These are phyloP conservation scores for Fraxinus velutina DNA, from an alignment of 305 asterid species.

Conservation along the genomic window DNA sequence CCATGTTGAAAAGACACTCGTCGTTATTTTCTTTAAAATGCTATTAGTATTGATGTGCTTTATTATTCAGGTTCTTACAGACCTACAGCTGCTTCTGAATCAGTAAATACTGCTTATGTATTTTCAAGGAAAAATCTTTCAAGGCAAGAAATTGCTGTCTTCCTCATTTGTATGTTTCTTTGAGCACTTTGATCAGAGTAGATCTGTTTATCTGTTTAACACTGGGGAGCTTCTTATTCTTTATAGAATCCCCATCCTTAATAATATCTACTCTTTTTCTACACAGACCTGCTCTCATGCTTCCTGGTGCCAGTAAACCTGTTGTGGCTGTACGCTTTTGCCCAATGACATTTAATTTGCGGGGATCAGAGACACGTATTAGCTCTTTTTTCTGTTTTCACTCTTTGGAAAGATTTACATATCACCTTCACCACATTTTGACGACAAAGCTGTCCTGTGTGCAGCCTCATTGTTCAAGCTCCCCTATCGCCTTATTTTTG, in stretches of 20 bases:
- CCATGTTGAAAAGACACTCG: conserved; percentile 10
- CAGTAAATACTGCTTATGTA: conserved; percentile 74
- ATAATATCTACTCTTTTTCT: conserved; percentile 24
- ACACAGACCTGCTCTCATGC: conserved; percentile 91
- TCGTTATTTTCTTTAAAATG: conserved; percentile 1
- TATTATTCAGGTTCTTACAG: conserved; percentile 64
- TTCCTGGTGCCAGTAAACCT: conserved; percentile 95
- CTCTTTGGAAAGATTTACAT: neutral
- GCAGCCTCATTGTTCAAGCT: conserved; percentile 78
- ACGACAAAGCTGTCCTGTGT: conserved; percentile 21
- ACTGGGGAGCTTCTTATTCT: neutral
- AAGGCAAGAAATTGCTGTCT: conserved; percentile 54
- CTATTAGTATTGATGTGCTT: neutral
- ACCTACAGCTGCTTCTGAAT: conserved; percentile 57
- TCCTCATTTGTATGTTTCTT: neutral
- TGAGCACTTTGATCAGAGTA: neutral
- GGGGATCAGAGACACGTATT: conserved; percentile 64
- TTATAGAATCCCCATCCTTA: neutral
- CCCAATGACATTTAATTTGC: conserved; percentile 57
- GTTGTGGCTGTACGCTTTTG: conserved; percentile 92
- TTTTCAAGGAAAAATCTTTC: conserved; percentile 86
- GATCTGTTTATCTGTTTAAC: neutral
- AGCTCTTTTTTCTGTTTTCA: conserved; percentile 12
- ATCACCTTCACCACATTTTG: conserved; percentile 13
- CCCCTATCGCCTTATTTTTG: conserved; percentile 87